phyloP scores from a whole-genome alignment of 805 yeast genomes.

The Torulaspora maleeae region DNA sequence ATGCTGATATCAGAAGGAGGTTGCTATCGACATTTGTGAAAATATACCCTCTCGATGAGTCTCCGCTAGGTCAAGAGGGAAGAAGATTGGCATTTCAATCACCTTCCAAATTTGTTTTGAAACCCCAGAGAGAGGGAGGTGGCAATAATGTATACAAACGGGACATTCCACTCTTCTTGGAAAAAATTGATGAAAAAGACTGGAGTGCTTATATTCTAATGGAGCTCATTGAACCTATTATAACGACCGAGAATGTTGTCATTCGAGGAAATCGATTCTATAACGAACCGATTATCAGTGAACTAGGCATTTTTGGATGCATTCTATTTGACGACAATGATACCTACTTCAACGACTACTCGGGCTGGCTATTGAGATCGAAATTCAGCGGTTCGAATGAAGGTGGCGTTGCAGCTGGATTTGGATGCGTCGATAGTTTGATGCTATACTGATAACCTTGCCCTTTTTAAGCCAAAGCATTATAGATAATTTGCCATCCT shows the following conservation, averaged over 20 bases:
- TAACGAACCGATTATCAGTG: conserved; percentile 78
- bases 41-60: conserved; percentile 79
- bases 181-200: conserved; percentile 53
- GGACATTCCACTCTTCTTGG: conserved; percentile 73
- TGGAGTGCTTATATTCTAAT: conserved; percentile 92
- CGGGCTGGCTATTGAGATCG: conserved; percentile 86
- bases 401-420: conserved; percentile 99
- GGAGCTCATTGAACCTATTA: conserved; percentile 80
- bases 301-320: conserved; percentile 87
- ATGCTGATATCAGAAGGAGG: conserved; percentile 33
- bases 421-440: conserved; percentile 90
- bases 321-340: conserved; percentile 66
- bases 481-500: neutral
- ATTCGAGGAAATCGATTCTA: conserved; percentile 59
- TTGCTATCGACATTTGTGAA: conserved; percentile 62
- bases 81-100: conserved; percentile 58
- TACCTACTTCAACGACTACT: conserved; percentile 55
- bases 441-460: conserved; percentile 30
- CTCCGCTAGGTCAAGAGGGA: conserved; percentile 58
- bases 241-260: conserved; percentile 61
- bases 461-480: neutral
- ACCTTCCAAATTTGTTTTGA: conserved; percentile 75
- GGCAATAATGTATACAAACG: conserved; percentile 90
- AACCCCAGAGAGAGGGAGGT: conserved; percentile 99
- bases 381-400: conserved; percentile 85